Base-by-base conservation (phyloP, 495 filamentous ascomycete genomes). In the Tricharina praecox region DNA sequence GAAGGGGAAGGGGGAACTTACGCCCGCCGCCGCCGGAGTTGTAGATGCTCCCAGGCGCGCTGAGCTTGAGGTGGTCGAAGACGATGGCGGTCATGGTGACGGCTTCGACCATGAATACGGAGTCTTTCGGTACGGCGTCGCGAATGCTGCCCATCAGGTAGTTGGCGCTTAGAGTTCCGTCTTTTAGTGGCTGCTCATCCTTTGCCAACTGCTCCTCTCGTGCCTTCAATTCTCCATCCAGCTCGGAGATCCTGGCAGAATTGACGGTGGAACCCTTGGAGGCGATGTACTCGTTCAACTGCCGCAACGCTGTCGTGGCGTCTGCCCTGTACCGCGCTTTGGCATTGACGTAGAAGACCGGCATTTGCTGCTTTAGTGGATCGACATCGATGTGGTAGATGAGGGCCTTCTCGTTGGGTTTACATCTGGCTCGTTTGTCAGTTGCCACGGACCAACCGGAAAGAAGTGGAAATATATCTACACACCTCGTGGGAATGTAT, bases 1-100 rank as follows among this genome's bases (percentile, higher is more conserved):
- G 25, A 13, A 28, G 5, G 15, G 42, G 2, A 5, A 43, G 19
- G 20, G 15, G 39, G 19, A 4, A 44, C 56, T 49, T 55, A 59
- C 56, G 70, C 2, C 88, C 88, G 28, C 88, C 88, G 25, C 87
- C 88, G 11, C 88, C 88, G 61, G 87, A 96, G 67, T 93, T 93
- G 58, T 93, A 78, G 79, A 84, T 90, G 5, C 76, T 78, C 3
- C 86, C 82, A 0, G 86, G 87, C 1, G 76, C 51, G 11, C 74
- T 81, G 9, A 79, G 77, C 57, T 75, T 74, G n/a, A 95, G 59
- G 53, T 84, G 79, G 54, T 96, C 85, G 18, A 84, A 77, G 11
- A 92, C 82, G 42, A 48, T 48, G 2, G 60, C 63, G 0, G 83
- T 85, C 46, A 82, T 78, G 4, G 88, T 96, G 16, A 96, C 88